A percentile compares a stretch with the other conserved stretches of the same genome.
phyloP scores from a whole-genome alignment of 345 rosid species.

The Rubroshorea leprosula region DNA sequence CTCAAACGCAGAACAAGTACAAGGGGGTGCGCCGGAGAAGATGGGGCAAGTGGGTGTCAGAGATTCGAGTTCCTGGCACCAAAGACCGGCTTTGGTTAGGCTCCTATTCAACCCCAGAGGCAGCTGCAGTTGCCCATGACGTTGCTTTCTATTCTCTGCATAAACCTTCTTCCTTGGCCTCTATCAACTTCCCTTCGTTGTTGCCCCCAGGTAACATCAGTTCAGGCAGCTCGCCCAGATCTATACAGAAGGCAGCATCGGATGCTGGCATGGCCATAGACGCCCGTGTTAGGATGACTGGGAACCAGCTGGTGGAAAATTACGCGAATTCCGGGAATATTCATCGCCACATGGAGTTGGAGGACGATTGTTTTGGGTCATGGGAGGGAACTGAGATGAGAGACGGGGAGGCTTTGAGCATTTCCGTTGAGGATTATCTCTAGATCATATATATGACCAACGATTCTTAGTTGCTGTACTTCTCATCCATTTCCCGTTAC shows the following conservation, averaged over 20 bases:
- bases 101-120: slow-evolving; percentile 57
- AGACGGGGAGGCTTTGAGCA: slow-evolving; percentile 32
- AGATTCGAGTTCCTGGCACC: slow-evolving; percentile 67
- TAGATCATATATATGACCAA: too few relatives aligned
- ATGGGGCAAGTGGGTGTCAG: slow-evolving; percentile 94
- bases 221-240: slow-evolving; percentile 48
- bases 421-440: slow-evolving; percentile 65
- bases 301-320: too few relatives aligned
- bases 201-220: too few relatives aligned
- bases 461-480: too few relatives aligned
- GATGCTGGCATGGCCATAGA: slow-evolving; percentile 84
- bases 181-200: slow-evolving; percentile 57
- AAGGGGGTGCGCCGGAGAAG: slow-evolving; percentile 63
- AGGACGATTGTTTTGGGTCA: neutral
- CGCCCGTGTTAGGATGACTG: slow-evolving; percentile 32
- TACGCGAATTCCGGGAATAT: neutral
- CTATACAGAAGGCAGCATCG: slow-evolving; percentile 65
- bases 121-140: slow-evolving; percentile 78
- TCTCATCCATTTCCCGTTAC: too few relatives aligned
- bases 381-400: slow-evolving; percentile 9
- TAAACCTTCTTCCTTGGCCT: slow-evolving; percentile 24
- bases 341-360: too few relatives aligned
- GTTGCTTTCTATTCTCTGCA: slow-evolving; percentile 62
- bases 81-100: slow-evolving; percentile 79
- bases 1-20: slow-evolving; percentile 29